Percentiles rank a stretch among this genome's conserved stretches.
Evolutionary conservation across 257 asterid species (phyloP).

Genomic region (Linderniella brevidens): DNA sequence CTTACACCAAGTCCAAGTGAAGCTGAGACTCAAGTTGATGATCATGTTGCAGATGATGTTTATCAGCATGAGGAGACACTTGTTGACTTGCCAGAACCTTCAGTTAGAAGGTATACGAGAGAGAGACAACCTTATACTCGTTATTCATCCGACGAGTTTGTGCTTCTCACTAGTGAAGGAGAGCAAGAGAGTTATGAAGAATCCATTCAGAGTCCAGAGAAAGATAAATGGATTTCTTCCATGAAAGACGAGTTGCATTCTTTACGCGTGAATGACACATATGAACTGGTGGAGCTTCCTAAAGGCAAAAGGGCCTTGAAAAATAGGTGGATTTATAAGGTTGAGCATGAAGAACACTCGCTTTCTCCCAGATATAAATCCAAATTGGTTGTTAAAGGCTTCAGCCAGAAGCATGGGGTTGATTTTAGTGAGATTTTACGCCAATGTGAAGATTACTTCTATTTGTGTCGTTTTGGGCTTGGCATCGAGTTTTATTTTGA

Average conservation of each 20-base stretch:
- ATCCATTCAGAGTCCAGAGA: background rate
- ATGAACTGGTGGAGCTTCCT: constrained; percentile 7
- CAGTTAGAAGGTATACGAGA: constrained; percentile 1
- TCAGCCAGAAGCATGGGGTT: background rate
- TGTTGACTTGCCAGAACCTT: background rate
- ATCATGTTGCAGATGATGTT: background rate
- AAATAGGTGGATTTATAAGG: background rate
- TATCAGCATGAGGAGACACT: no score
- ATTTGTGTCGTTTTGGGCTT: background rate
- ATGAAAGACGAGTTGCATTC: constrained; percentile 11
- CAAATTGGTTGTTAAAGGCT: constrained; percentile 4
- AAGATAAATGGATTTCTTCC: constrained; percentile 3
- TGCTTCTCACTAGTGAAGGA: background rate
- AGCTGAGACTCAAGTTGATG: background rate
- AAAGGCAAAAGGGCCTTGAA: constrained; percentile 5
- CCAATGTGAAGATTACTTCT: background rate
- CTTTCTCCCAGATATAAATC: background rate
- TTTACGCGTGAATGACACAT: constrained; percentile 7
- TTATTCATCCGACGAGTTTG: constrained; percentile 3
- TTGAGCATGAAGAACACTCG: background rate
- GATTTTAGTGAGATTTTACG: constrained; percentile 1
- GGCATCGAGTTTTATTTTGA: background rate
- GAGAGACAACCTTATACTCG: background rate
- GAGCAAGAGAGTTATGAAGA: constrained; percentile 8
- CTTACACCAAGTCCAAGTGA: background rate